A percentile compares a stretch with the other conserved stretches of the same genome.
These are phyloP conservation scores for Nannizziopsis arthrosporioides DNA, from an alignment of 2,329 filamentous ascomycete genomes.

Conservation along the genomic window DNA sequence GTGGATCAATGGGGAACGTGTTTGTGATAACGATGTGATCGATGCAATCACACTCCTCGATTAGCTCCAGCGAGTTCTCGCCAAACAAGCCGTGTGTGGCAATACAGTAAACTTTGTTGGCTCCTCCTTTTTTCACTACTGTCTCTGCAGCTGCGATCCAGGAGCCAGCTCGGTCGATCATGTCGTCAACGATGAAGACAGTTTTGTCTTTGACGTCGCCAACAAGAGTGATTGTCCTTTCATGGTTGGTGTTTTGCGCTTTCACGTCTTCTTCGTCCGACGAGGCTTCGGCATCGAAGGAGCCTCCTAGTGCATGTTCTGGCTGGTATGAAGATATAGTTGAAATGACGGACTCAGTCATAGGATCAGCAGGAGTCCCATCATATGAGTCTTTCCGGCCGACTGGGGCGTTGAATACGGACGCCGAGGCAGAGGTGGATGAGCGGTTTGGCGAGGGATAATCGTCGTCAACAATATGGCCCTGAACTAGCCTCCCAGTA, in stretches of 20 bases:
- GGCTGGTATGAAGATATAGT: slow-evolving; percentile 61
- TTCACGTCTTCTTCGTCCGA: slow-evolving; percentile 76
- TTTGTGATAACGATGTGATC: slow-evolving; percentile 92
- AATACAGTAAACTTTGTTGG: slow-evolving; percentile 93
- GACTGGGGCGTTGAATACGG: slow-evolving; percentile 43
- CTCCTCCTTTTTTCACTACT: slow-evolving; percentile 81
- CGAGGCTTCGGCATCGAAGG: slow-evolving; percentile 70
- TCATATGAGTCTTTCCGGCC: slow-evolving; percentile 40
- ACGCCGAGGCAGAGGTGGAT: slow-evolving; percentile 43
- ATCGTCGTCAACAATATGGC: slow-evolving; percentile 90
- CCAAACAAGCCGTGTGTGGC: slow-evolving; percentile 94
- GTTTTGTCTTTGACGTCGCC: slow-evolving; percentile 80
- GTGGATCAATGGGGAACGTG: slow-evolving; percentile 79
- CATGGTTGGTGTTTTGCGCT: slow-evolving; percentile 56
- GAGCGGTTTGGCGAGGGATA: slow-evolving; percentile 62
- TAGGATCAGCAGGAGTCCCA: slow-evolving; percentile 58
- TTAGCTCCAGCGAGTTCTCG: slow-evolving; percentile 73
- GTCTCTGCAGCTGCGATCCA: slow-evolving; percentile 98
- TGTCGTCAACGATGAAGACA: slow-evolving; percentile 94
- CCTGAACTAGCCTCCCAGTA: slow-evolving; percentile 79
- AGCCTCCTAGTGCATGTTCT: slow-evolving; percentile 66
- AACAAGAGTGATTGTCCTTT: slow-evolving; percentile 95
- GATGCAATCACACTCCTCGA: slow-evolving; percentile 87
- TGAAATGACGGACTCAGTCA: slow-evolving; percentile 72
- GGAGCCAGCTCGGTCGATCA: slow-evolving; percentile 93